A percentile compares a stretch with the other conserved stretches of the same genome.
phyloP scores from a whole-genome alignment of 805 yeast species.

The Cyberlindnera americana region DNA sequence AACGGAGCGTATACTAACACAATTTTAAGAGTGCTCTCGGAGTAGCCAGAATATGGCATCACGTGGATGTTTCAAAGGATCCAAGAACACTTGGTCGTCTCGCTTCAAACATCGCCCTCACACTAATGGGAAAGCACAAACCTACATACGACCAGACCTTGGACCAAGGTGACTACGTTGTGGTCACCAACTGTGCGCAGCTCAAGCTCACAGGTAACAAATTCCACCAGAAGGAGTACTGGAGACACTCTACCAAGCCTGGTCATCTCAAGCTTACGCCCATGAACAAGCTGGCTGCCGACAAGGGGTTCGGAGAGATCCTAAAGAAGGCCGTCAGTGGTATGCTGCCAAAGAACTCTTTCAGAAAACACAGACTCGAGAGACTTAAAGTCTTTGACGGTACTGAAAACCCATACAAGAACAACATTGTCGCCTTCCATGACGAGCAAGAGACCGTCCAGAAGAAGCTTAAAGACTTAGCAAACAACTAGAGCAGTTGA shows the following conservation, averaged over 20 bases:
- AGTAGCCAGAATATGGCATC: constrained; percentile 91
- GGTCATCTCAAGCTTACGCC: constrained; percentile 83
- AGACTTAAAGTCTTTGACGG: constrained; percentile 88
- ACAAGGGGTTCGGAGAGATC: constrained; percentile 87
- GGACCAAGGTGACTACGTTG: constrained; percentile 96
- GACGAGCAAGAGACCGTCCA: constrained; percentile 61
- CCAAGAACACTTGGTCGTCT: constrained; percentile 85
- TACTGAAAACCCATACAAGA: constrained; percentile 79
- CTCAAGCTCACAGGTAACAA: constrained; percentile 85
- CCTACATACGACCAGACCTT: constrained; percentile 75
- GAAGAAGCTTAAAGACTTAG: constrained; percentile 33
- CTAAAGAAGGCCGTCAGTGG: constrained; percentile 86
- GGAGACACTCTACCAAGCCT: constrained; percentile 87
- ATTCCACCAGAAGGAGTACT: constrained; percentile 73
- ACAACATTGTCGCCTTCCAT: constrained; percentile 80
- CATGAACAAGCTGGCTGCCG: constrained; percentile 69
- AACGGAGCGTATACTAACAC: background rate
- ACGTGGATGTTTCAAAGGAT: constrained; percentile 85
- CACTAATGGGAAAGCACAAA: constrained; percentile 95
- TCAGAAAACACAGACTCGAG: constrained; percentile 72
- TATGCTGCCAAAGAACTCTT: constrained; percentile 91
- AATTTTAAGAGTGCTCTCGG: constrained; percentile 53
- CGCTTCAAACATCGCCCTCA: constrained; percentile 83
- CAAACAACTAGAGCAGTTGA: constrained; percentile 8
- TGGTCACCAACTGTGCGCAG: constrained; percentile 86